Evolutionary conservation across 78 protist species (phyloP), one percentile per base, ranked within the genome.

Genomic region (Emiliania huxleyi): DNA sequence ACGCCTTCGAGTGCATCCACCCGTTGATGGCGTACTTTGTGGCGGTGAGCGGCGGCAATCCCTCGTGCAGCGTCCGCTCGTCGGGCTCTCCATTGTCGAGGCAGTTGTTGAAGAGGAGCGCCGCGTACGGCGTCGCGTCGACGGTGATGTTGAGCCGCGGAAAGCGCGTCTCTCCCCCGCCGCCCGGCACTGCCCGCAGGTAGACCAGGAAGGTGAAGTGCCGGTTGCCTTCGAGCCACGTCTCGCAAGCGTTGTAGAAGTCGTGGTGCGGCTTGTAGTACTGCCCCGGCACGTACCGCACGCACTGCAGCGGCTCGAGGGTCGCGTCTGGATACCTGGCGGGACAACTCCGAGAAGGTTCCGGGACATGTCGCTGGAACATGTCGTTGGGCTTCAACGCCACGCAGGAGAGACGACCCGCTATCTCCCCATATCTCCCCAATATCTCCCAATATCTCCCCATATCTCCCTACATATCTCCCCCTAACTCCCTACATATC

Each of bases 31-130:
- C 83, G 44, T 73, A 73, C 44, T 73, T 73, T 42, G 18, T 37
- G 40, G 25, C 83, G 42, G 38, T 2, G 75, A 2, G 38, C 21
- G 83, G 83, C 83, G 83, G 45, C 44, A 15, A 15, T 42, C 83
- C 83, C 44, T 37, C 83, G 83, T 73, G 83, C 83, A 37, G 83
- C 83, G 83, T 73, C 44, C 83, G 83, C 83, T 73, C 83, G 83
- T 73, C 83, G 26, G 83, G 44, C 44, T 37, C 83, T 42, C 83
- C 83, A 19, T 73, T 37, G 83, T 73, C 83, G 33, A 73, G 83
- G 44, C 42, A n/a, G 44, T 73, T 15, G 44, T 73, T 73, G 83
- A 73, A 73, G 33, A 73, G 33, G 45, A 73, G 83, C 83, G 83
- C 83, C 44, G 83, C 8, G 83, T 37, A 8, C 45, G 83, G 44